Conservation (phyloP, 169 alveolate species). For the Plasmodium falciparum region DNA sequence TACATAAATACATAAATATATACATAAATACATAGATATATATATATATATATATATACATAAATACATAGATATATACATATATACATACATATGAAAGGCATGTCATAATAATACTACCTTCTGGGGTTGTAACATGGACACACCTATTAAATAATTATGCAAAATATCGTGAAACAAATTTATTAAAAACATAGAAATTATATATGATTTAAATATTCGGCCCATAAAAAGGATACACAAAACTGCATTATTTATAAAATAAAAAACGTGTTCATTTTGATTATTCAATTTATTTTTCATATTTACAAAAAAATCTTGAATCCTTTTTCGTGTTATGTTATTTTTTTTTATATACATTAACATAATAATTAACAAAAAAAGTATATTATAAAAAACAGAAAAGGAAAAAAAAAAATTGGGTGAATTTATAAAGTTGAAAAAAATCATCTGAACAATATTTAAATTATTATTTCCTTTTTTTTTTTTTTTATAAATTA, state of each 20-base stretch:
- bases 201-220: constrained; percentile 31
- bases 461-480: neutral
- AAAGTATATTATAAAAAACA: constrained; percentile 19
- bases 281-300: constrained; percentile 25
- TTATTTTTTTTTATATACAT: constrained; percentile 21
- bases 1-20: too few species aligned
- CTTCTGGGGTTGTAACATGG: neutral
- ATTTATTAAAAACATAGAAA: constrained; percentile 46
- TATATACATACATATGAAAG: too few species aligned
- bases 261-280: constrained; percentile 15
- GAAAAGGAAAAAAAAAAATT: constrained; percentile 52
- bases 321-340: constrained; percentile 15
- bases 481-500: too few species aligned
- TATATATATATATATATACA: too few species aligned
- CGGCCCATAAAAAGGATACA: constrained; percentile 27
- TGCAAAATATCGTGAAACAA: constrained; percentile 66
- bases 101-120: too few species aligned
- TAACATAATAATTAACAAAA: constrained; percentile 30
- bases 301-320: constrained; percentile 17
- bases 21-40: too few species aligned
- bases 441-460: constrained; percentile 3
- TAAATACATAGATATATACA: too few species aligned
- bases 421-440: constrained; percentile 15
- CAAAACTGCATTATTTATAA: constrained; percentile 29
- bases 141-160: constrained; percentile 2